Conservation (phyloP, 23 red algal genomes). For the Chondrus crispus region DNA sequence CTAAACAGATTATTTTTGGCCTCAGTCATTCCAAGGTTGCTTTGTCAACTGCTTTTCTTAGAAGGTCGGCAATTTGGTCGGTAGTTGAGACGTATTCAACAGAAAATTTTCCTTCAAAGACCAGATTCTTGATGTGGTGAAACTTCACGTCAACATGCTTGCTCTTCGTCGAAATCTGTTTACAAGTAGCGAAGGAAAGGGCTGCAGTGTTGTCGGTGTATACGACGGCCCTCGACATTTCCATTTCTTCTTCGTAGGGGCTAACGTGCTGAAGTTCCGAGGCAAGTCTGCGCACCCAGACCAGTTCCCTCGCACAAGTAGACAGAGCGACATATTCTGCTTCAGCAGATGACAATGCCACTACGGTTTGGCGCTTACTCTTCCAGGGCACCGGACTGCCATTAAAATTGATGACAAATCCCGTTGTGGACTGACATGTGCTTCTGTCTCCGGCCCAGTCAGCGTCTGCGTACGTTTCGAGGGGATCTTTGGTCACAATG, state of each 20-base stretch:
- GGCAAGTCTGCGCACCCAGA: neutral
- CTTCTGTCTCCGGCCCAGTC: neutral
- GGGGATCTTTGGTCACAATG: neutral
- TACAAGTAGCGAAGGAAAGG: neutral
- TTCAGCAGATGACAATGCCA: neutral
- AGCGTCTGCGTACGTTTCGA: neutral
- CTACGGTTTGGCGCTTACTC: neutral
- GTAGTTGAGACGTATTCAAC: neutral
- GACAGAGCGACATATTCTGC: neutral
- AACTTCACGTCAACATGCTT: neutral
- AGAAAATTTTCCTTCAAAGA: neutral
- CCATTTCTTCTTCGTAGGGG: neutral
- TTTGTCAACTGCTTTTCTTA: neutral
- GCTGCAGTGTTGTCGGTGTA: neutral
- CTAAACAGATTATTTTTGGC: too few species aligned
- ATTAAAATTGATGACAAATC: neutral
- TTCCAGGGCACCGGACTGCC: neutral
- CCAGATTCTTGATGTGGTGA: neutral
- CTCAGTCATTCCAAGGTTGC: neutral
- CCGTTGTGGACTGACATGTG: neutral
- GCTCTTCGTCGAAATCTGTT: neutral
- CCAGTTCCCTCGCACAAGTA: neutral
- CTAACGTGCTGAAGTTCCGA: neutral
- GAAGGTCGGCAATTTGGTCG: neutral
- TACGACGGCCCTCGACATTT: neutral